A percentile compares a stretch with the other conserved stretches of the same genome.
Evolutionary conservation across 257 asterid genomes (phyloP).

Genomic region (Solanum pinnatisectum): DNA sequence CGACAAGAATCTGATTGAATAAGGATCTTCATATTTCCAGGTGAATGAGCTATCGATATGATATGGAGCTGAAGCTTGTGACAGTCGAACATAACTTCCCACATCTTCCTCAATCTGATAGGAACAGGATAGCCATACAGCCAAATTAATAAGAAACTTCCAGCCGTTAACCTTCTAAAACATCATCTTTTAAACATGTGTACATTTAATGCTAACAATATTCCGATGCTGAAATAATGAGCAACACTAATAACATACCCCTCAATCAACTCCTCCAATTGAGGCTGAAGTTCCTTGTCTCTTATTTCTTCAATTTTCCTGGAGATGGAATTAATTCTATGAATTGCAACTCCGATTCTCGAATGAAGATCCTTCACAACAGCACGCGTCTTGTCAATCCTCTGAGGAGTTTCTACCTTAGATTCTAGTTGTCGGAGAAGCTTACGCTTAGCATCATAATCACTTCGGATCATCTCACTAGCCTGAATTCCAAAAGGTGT

Average conservation of each 20-base stretch:
- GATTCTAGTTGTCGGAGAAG: conserved; percentile 79
- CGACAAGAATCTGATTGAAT: conserved; percentile 52
- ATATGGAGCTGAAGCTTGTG: conserved; percentile 82
- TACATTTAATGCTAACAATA: not conserved
- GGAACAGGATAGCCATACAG: not conserved
- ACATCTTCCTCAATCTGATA: conserved; percentile 77
- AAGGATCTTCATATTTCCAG: conserved; percentile 36
- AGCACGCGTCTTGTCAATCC: conserved; percentile 77
- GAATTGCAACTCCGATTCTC: conserved; percentile 81
- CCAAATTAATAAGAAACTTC: not conserved
- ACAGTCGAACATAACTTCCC: conserved; percentile 74
- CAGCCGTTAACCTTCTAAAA: not conserved
- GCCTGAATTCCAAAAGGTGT: conserved; percentile 40
- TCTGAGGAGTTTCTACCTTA: conserved; percentile 29
- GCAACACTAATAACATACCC: conserved; percentile 45
- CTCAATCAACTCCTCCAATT: conserved; percentile 89
- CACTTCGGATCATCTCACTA: conserved; percentile 51
- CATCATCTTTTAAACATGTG: not conserved
- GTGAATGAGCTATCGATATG: conserved; percentile 51
- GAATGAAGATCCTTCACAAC: conserved; percentile 88
- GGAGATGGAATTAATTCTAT: conserved; percentile 71
- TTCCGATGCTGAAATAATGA: not conserved
- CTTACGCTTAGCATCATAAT: conserved; percentile 70
- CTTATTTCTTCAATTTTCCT: conserved; percentile 83
- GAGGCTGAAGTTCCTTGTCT: conserved; percentile 90